phyloP scores from a whole-genome alignment of 345 rosid genomes.

The Dipteronia dyeriana region DNA sequence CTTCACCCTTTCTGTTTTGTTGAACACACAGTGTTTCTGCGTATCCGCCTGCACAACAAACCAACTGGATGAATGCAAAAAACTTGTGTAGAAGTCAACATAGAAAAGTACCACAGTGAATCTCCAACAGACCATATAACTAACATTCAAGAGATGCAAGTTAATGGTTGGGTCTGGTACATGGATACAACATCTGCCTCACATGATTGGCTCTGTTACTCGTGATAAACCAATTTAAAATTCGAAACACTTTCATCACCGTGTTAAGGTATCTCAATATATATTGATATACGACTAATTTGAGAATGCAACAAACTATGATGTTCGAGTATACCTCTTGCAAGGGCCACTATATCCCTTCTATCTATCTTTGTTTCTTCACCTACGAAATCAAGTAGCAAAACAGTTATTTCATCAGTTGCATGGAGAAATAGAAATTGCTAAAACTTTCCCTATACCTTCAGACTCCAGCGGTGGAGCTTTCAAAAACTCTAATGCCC shows the following conservation, averaged over 20 bases:
- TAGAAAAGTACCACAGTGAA: background rate
- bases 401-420: slow-evolving; percentile 6
- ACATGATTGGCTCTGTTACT: background rate
- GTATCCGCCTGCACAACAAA: slow-evolving; percentile 59
- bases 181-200: background rate
- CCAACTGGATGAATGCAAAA: background rate
- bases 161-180: background rate
- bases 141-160: background rate
- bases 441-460: slow-evolving; percentile 38
- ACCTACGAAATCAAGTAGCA: slow-evolving; percentile 21
- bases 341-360: slow-evolving; percentile 67
- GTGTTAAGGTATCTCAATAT: background rate
- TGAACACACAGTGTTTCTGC: slow-evolving; percentile 73
- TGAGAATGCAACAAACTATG: background rate
- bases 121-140: background rate
- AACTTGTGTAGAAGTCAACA: background rate
- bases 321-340: slow-evolving; percentile 59
- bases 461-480: slow-evolving; percentile 66
- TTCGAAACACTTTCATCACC: background rate
- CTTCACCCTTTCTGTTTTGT: slow-evolving; percentile 74
- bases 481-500: slow-evolving; percentile 73
- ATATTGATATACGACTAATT: background rate
- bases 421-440: background rate
- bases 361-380: slow-evolving; percentile 32
- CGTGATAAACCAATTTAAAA: background rate